phyloP scores from a whole-genome alignment of 495 filamentous ascomycete genomes.

The Recurvomyces mirabilis region DNA sequence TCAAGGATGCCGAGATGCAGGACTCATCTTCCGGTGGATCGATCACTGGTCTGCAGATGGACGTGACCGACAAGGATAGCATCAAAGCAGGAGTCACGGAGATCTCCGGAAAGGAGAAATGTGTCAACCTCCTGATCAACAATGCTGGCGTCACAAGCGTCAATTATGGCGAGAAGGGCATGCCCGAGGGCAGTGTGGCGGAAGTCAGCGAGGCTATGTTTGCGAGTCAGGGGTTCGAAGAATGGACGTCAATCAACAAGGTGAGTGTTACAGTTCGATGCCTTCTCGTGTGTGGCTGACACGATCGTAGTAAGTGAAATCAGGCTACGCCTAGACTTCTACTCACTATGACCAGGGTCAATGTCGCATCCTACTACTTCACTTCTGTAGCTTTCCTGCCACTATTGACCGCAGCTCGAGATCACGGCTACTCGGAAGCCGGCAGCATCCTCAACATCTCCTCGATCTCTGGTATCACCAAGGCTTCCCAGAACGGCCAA shows the following conservation, averaged over 20 bases:
- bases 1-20: conserved; percentile 21
- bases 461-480: conserved; percentile 32
- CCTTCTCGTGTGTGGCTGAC: too few species aligned
- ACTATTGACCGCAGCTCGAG: conserved; percentile 22
- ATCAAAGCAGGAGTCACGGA: conserved; percentile 29
- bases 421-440: conserved; percentile 11
- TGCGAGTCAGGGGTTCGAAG: conserved; percentile 31
- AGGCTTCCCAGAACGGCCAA: conserved; percentile 30
- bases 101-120: conserved; percentile 27
- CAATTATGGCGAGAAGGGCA: conserved; percentile 28
- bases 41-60: conserved; percentile 21
- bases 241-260: conserved; percentile 32
- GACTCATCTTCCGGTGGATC: conserved; percentile 14
- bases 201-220: conserved; percentile 31
- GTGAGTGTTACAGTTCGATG: conserved; percentile 32
- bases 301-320: too few species aligned
- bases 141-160: conserved; percentile 17
- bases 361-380: too few species aligned
- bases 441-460: conserved; percentile 33
- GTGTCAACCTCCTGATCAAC: conserved; percentile 24
- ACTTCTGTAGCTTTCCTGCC: conserved; percentile 34
- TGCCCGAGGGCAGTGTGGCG: conserved; percentile 24
- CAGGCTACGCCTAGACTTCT: too few species aligned
- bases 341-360: too few species aligned
- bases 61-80: conserved; percentile 32